Conservation (phyloP, 2,329 filamentous ascomycete genomes). For the Apiospora aurea region DNA sequence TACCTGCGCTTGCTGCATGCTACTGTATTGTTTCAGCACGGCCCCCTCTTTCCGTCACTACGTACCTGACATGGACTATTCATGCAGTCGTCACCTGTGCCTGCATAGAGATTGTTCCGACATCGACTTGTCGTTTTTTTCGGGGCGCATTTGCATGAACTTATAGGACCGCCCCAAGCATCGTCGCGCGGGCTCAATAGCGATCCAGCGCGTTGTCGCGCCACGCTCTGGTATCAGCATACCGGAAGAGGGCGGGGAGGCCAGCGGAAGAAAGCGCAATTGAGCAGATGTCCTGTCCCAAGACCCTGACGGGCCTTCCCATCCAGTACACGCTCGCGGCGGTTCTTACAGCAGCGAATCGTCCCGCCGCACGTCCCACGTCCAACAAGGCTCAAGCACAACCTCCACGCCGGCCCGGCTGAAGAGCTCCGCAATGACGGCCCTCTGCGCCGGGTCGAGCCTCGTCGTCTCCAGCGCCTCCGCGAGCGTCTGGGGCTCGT, state of each 20-base stretch:
- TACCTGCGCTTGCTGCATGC: too few species aligned
- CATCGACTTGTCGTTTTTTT: too few species aligned
- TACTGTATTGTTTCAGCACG: constrained; percentile 16
- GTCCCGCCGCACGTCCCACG: background rate
- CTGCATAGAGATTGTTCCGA: background rate
- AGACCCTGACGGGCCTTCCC: too few species aligned
- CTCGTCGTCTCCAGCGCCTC: background rate
- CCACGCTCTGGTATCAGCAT: background rate
- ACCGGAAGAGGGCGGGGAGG: background rate
- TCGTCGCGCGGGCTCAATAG: background rate
- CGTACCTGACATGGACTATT: background rate
- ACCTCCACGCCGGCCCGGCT: background rate
- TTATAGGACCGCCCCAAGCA: background rate
- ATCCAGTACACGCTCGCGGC: background rate
- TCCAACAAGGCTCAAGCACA: background rate
- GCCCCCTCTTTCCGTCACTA: background rate
- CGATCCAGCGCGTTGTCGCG: background rate
- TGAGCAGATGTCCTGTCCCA: too few species aligned
- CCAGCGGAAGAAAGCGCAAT: background rate
- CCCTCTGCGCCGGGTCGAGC: background rate
- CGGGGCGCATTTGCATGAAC: background rate
- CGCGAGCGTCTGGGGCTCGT: too few species aligned
- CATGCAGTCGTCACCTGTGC: background rate
- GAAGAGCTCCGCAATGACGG: background rate
- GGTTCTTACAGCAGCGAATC: background rate